A percentile compares a stretch with the other conserved stretches of the same genome.
Conservation (phyloP, 257 asterid genomes). For the Solanum habrochaites region DNA sequence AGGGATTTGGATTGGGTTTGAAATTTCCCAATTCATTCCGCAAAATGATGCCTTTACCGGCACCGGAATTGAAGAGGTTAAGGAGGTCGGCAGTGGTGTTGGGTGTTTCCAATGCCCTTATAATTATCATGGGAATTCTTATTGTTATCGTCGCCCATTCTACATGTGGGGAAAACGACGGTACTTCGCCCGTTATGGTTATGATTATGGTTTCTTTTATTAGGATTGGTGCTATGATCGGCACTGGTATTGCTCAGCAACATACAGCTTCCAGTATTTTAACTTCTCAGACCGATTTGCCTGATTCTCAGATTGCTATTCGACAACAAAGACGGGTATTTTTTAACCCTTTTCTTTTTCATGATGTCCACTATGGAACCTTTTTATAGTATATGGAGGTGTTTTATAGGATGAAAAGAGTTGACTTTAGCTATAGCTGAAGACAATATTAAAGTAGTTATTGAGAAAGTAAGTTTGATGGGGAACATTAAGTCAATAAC, state of each 20-base stretch:
- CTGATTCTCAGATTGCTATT: background rate
- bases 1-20: background rate
- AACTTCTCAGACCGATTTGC: background rate
- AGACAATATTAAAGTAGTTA: background rate
- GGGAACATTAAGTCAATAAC: background rate
- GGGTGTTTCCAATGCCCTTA: conserved; percentile 2
- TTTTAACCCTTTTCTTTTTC: background rate
- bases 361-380: background rate
- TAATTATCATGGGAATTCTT: background rate
- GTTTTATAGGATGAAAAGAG: background rate
- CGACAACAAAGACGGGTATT: conserved; percentile 9
- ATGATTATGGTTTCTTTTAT: background rate
- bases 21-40: background rate
- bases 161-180: background rate
- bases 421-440: background rate
- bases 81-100: conserved; percentile 3
- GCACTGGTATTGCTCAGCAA: conserved; percentile 4
- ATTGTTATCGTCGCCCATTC: background rate
- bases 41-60: background rate
- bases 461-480: background rate
- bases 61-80: background rate
- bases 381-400: background rate
- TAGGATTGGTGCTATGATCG: conserved; percentile 9
- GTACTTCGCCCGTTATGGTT: background rate
- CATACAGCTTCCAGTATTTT: conserved; percentile 5